Conservation (phyloP, 2,329 filamentous ascomycete species). For the Colletotrichum cuscutae region DNA sequence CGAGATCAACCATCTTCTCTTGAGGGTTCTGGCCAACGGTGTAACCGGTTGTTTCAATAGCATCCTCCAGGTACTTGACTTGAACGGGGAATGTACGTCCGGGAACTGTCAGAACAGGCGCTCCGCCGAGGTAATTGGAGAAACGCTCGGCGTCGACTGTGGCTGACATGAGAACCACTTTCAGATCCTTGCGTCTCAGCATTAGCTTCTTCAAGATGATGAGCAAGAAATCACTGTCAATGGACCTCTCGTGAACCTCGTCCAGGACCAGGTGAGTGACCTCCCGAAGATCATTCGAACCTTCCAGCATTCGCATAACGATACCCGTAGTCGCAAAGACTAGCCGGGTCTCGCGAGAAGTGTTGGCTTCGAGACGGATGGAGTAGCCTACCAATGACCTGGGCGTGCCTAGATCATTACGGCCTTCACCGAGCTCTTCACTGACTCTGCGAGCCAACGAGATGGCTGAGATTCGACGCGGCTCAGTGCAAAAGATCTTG, state of each 20-base stretch:
- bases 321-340: slow-evolving; percentile 93
- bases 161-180: slow-evolving; percentile 96
- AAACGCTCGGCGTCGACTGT: slow-evolving; percentile 94
- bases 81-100: slow-evolving; percentile 94
- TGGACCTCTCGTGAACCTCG: slow-evolving; percentile 95
- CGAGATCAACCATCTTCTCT: slow-evolving; percentile 69
- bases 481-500: slow-evolving; percentile 96
- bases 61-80: slow-evolving; percentile 90
- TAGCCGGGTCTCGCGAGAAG: slow-evolving; percentile 81
- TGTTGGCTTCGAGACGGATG: slow-evolving; percentile 91
- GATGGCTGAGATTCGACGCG: slow-evolving; percentile 93
- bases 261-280: slow-evolving; percentile 96
- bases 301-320: slow-evolving; percentile 97
- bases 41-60: slow-evolving; percentile 87
- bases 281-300: slow-evolving; percentile 84
- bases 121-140: slow-evolving; percentile 85
- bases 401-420: slow-evolving; percentile 81
- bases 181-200: slow-evolving; percentile 80
- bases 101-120: slow-evolving; percentile 89
- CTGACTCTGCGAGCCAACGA: slow-evolving; percentile 93
- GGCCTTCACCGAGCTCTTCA: slow-evolving; percentile 90
- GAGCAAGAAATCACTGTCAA: slow-evolving; percentile 95
- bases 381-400: slow-evolving; percentile 93
- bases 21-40: slow-evolving; percentile 55
- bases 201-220: slow-evolving; percentile 91